Percentiles rank a stretch among this genome's conserved stretches.
These are phyloP conservation scores for Ustilago sp. DNA, from an alignment of 1,284 basidiomycete genomes.

Conservation along the genomic window DNA sequence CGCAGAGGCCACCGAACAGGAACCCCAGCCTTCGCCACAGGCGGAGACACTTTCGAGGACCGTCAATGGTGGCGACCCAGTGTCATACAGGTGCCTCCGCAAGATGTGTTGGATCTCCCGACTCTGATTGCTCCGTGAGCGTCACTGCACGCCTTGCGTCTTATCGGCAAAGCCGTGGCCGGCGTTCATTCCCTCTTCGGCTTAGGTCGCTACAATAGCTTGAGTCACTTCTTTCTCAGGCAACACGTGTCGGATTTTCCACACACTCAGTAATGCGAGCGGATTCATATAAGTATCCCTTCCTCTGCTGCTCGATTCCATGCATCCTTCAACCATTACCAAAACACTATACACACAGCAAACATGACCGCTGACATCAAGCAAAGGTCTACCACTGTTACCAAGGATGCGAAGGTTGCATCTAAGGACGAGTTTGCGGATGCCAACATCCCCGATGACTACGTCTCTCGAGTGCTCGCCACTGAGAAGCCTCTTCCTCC, in stretches of 20 bases:
- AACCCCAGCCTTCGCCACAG: neutral
- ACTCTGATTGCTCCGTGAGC: neutral
- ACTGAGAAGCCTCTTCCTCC: conserved; percentile 64
- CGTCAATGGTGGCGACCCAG: neutral
- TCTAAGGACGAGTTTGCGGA: conserved; percentile 56
- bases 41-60: neutral
- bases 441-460: conserved; percentile 64
- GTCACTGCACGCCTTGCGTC: neutral
- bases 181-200: neutral
- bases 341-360: conserved; percentile 1
- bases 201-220: neutral
- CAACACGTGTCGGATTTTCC: conserved; percentile 1
- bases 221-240: neutral
- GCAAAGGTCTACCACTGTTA: conserved; percentile 40
- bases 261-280: neutral
- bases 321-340: neutral
- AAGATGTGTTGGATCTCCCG: neutral
- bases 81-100: neutral
- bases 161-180: neutral
- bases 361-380: conserved; percentile 50
- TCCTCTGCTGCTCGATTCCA: neutral
- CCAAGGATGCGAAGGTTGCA: conserved; percentile 51
- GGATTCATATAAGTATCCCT: conserved; percentile 17
- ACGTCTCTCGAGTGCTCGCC: conserved; percentile 58
- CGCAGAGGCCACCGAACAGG: neutral